These are phyloP conservation scores for Letharia columbiana DNA, from an alignment of 495 filamentous ascomycete genomes.

Conservation along the genomic window DNA sequence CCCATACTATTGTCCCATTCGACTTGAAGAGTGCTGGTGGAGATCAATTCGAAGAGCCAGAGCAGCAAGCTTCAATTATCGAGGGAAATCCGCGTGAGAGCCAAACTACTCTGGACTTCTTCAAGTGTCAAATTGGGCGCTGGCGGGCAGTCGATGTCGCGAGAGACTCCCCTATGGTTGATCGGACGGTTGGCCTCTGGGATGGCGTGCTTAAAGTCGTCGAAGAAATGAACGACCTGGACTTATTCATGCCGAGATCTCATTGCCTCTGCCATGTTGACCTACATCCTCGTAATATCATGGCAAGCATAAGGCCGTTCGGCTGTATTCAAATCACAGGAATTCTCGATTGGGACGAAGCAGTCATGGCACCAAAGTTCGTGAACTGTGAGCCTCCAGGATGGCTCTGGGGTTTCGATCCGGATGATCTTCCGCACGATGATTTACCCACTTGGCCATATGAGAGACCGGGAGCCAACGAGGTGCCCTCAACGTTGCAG, in stretches of 20 bases:
- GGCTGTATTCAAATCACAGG: slow-evolving; percentile 24
- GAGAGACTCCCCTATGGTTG: slow-evolving; percentile 1
- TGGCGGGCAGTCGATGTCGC: slow-evolving; percentile 5
- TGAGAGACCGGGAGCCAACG: slow-evolving; percentile 19
- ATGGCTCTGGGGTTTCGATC: slow-evolving; percentile 31
- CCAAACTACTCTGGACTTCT: not conserved
- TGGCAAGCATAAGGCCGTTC: slow-evolving; percentile 23
- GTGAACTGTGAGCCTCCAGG: slow-evolving; percentile 30
- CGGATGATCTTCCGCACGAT: slow-evolving; percentile 24
- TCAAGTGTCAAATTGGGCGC: not conserved
- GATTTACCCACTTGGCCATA: slow-evolving; percentile 19
- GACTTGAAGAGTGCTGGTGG: slow-evolving; percentile 4
- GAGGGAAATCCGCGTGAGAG: not conserved
- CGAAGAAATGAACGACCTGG: slow-evolving; percentile 10
- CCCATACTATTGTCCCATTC: slow-evolving; percentile 12
- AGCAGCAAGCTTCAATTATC: not conserved
- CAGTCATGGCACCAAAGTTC: slow-evolving; percentile 31
- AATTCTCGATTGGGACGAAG: slow-evolving; percentile 35
- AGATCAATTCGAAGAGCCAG: not conserved
- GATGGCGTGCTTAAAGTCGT: slow-evolving; percentile 11
- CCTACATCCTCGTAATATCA: slow-evolving; percentile 31
- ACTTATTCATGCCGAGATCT: slow-evolving; percentile 10
- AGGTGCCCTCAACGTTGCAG: slow-evolving; percentile 21
- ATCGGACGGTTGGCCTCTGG: not conserved
- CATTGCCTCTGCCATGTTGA: slow-evolving; percentile 34